Base-by-base conservation (phyloP, 2,329 filamentous ascomycete genomes). In the Trichothecium roseum region DNA sequence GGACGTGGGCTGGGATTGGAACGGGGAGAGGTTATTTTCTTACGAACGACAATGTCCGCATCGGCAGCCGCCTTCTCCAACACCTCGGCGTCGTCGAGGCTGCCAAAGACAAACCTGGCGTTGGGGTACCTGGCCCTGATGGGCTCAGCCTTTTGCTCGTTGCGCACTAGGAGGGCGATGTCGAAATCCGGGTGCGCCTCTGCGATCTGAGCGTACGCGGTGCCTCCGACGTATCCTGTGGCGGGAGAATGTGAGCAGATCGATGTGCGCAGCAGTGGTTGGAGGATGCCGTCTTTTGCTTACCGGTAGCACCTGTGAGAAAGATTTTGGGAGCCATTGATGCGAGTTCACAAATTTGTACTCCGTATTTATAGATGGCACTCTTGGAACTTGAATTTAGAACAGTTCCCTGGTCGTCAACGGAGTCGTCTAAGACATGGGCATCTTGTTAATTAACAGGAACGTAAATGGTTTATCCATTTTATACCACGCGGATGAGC, bases 141-240 rank as follows among this genome's bases (percentile, higher is more conserved):
- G 1, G 43, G 42, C 14, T 60, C 56, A 4, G 55, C 67, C 13
- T 66, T 65, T 13, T 59, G 53, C 39, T 65, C 56, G 40, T 60
- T 63, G 14, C 72, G 62, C 4, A 74, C 56, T 3, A 74, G 57
- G 4, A 65, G 50, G 1, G 58, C 57, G 37, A 60, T 62, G 8
- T 65, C 54, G 38, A 61, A 67, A n/a, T 70, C 60, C 3, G 66
- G 65, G 36, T 70, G 61, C 8, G 60, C 51, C 6, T 57, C 46
- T 36, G 56, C 45, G 6, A 74, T 48, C 12, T 53, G 48, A 33
- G 66, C 57, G 27, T 74, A 60, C 5, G 62, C 59, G 26, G 68
- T 60, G 6, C 70, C 71, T 29, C 71, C 71, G 37, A 74, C 62
- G 46, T 68, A 74, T 40, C 71, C 70, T 54, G 8, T n/a, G n/a